Percentiles rank a stretch among this genome's conserved stretches.
Conservation (phyloP, 164 flowering plant species). For the Macadamia tetraphylla region DNA sequence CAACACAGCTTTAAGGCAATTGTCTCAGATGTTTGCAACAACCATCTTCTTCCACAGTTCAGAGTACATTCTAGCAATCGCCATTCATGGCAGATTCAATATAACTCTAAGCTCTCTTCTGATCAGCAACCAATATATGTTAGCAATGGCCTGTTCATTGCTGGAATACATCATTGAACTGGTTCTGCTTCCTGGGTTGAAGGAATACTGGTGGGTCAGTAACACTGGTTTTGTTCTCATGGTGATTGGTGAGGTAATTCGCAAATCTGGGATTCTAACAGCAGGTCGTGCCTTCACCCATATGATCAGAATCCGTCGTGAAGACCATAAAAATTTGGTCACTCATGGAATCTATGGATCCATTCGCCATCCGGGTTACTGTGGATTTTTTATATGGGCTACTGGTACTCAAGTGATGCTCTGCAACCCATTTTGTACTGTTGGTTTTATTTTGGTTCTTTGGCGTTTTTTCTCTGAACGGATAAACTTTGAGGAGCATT, state of each 20-base stretch:
- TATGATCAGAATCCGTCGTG: conserved; percentile 48
- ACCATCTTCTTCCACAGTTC: conserved; percentile 57
- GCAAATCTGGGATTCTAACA: conserved; percentile 74
- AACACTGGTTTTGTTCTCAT: conserved; percentile 65
- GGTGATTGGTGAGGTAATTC: conserved; percentile 68
- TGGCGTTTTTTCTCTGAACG: conserved; percentile 72
- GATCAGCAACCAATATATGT: conserved; percentile 59
- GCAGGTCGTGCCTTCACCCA: conserved; percentile 90
- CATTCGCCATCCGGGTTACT: conserved; percentile 83
- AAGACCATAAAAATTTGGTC: conserved; percentile 60
- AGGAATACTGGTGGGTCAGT: conserved; percentile 76
- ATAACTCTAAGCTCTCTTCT: conserved; percentile 59
- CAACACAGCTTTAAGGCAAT: conserved; percentile 51
- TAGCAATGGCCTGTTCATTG: conserved; percentile 66
- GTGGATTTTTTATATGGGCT: conserved; percentile 88
- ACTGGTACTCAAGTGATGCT: conserved; percentile 87
- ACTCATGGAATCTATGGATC: conserved; percentile 67
- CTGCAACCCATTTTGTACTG: conserved; percentile 71
- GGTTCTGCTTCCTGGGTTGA: conserved; percentile 51
- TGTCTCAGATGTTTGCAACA: conserved; percentile 52
- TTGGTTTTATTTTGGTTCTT: conserved; percentile 59
- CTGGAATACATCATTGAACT: conserved; percentile 62
- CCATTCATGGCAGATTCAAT: conserved; percentile 54
- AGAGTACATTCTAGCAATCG: conserved; percentile 56
- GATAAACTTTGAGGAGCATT: conserved; percentile 82